Base-by-base conservation (phyloP, 805 yeast species). In the Kodamaea laetipori region DNA sequence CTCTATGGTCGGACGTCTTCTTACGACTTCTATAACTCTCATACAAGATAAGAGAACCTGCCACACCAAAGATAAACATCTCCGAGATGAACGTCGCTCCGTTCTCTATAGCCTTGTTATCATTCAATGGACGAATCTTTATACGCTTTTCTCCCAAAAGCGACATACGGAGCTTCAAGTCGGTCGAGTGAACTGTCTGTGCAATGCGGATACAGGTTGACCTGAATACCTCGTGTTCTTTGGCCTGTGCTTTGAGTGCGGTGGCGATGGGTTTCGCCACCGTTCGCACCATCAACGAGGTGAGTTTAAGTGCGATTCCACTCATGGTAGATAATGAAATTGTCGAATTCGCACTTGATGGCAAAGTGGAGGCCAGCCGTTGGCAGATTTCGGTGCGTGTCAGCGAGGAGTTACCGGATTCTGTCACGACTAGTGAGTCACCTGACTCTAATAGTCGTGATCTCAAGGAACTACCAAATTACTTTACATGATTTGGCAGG, bases 61-160 rank as follows among this genome's bases (percentile, higher is more conserved):
- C 95, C 17, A 89, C 92, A 19, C 83, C 68, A 51, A 89, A 88
- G 13, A 88, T 80, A 55, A 88, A 84, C 24, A 81, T 60, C 59
- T 88, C 96, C 35, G 92, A 83, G 9, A 88, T 64, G 57, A 87
- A 80, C 44, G 76, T 84, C 34, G 95, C 94, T 1, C 95, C 96
- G 46, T 74, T 80, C 46, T 88, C 94, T 33, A 89, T 77, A 27
- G 96, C 96, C 55, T 80, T 82, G 9, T 81, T 78, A 52, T 87
- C 95, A 58, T 86, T 87, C 58, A 88, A 73, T 0, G 95, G 95
- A 37, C 95, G 74, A 6, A 87, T 76, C 53, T 76, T 77, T 37
- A 76, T 61, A 23, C 73, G 67, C 43, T 66, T 66, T 43, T 75
- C 78, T 13, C 86, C 85, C 48, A 80, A 58, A 33, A 86, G 69